phyloP scores from a whole-genome alignment of 2,329 filamentous ascomycete species.

The Nigrograna mackinnonii region DNA sequence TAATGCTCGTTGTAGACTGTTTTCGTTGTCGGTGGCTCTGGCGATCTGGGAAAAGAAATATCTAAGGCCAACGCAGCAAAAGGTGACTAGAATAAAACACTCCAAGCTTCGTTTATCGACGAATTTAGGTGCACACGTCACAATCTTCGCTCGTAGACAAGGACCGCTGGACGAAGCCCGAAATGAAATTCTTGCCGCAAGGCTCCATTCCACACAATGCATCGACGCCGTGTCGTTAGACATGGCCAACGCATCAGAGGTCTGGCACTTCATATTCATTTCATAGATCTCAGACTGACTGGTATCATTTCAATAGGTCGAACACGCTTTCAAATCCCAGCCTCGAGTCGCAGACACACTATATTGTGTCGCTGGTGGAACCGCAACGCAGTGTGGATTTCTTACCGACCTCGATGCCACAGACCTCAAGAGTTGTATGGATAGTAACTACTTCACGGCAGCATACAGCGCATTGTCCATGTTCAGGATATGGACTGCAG shows the following conservation, averaged over 20 bases:
- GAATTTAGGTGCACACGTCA: slow-evolving; percentile 10
- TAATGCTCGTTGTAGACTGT: too few species aligned
- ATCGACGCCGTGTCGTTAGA: slow-evolving; percentile 8
- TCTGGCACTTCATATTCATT: not conserved
- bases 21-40: slow-evolving; percentile 25
- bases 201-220: slow-evolving; percentile 1
- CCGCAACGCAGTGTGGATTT: slow-evolving; percentile 20
- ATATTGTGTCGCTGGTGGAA: slow-evolving; percentile 30
- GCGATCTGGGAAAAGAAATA: slow-evolving; percentile 27
- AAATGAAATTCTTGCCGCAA: slow-evolving; percentile 6
- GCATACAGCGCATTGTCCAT: slow-evolving; percentile 18
- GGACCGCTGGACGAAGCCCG: slow-evolving; percentile 8
- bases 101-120: not conserved
- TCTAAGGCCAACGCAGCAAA: slow-evolving; percentile 14
- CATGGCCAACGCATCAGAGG: slow-evolving; percentile 5
- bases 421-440: slow-evolving; percentile 29
- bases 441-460: slow-evolving; percentile 26
- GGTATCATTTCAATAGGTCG: too few species aligned
- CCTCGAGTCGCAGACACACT: slow-evolving; percentile 21
- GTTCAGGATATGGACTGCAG: slow-evolving; percentile 21
- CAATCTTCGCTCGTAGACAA: slow-evolving; percentile 13
- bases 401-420: slow-evolving; percentile 19
- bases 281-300: not conserved
- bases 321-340: slow-evolving; percentile 10
- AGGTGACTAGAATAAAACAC: slow-evolving; percentile 1